Conservation (phyloP, 225 moss, liverwort and hornwort genomes). For the Lunularia cruciata region DNA sequence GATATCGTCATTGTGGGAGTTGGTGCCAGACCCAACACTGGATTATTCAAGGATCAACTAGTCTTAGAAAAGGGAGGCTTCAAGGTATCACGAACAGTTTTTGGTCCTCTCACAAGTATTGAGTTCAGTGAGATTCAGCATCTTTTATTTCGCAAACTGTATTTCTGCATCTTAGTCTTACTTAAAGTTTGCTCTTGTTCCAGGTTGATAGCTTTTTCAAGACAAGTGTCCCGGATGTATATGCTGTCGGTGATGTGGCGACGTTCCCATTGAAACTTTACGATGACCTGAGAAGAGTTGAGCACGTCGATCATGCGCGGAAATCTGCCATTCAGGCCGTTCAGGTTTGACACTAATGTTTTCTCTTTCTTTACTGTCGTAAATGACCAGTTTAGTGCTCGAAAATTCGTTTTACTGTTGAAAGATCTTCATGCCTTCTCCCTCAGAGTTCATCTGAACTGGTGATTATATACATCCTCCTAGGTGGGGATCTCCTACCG, state of each 20-base stretch:
- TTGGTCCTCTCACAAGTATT: neutral
- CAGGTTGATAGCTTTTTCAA: conserved; percentile 76
- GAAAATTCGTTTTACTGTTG: too few species aligned
- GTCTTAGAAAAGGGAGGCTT: conserved; percentile 48
- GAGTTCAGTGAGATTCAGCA: neutral
- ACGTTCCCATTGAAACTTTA: conserved; percentile 80
- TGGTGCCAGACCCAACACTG: conserved; percentile 46
- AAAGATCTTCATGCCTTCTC: neutral
- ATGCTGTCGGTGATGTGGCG: conserved; percentile 85
- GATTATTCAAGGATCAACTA: conserved; percentile 50
- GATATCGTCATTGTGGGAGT: conserved; percentile 58
- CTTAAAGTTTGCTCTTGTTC: neutral
- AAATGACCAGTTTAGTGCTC: too few species aligned
- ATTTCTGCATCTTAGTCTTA: neutral
- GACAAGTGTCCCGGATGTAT: conserved; percentile 74
- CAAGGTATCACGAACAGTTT: conserved; percentile 29
- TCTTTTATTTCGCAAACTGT: neutral
- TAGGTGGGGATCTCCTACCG: neutral
- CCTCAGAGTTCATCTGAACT: neutral
- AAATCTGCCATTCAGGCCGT: conserved; percentile 92
- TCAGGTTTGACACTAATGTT: conserved; percentile 44
- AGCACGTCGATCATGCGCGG: conserved; percentile 91
- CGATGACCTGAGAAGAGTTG: conserved; percentile 68
- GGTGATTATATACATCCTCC: neutral
- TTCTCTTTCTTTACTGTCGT: neutral